A percentile compares a stretch with the other conserved stretches of the same genome.
These are phyloP conservation scores for Amborella trichopoda DNA, from an alignment of 164 flowering plant genomes.

Conservation along the genomic window DNA sequence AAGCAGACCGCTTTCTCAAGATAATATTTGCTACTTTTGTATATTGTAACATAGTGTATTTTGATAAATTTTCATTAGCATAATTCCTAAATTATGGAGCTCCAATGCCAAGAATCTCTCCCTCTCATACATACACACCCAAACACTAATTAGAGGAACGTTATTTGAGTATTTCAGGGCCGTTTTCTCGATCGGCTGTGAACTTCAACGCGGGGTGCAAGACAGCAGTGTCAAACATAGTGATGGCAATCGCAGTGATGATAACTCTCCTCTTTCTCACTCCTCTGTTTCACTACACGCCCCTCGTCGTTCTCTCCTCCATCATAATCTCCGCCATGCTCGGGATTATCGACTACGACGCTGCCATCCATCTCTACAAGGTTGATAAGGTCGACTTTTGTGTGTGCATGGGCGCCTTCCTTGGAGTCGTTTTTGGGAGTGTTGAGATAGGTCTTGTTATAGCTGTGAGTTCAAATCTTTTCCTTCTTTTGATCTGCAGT, in stretches of 20 bases:
- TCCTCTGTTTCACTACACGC: conserved; percentile 72
- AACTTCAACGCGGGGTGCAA: conserved; percentile 80
- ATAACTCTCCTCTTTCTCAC: conserved; percentile 50
- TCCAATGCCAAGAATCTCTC: too few relatives aligned
- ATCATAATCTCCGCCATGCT: conserved; percentile 65
- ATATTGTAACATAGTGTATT: too few relatives aligned
- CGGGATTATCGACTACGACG: conserved; percentile 56
- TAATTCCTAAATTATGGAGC: too few relatives aligned
- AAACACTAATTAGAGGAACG: too few relatives aligned
- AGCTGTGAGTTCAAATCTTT: conserved; percentile 28
- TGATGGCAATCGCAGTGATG: conserved; percentile 65
- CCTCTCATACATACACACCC: too few relatives aligned
- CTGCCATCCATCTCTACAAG: conserved; percentile 49
- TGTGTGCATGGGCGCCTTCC: conserved; percentile 41
- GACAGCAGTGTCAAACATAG: conserved; percentile 65
- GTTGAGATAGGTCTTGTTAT: conserved; percentile 46
- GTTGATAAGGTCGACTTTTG: conserved; percentile 61
- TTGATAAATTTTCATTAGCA: too few relatives aligned
- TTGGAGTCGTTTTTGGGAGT: conserved; percentile 55
- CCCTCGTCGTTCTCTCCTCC: conserved; percentile 58
- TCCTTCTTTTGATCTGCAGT: too few relatives aligned
- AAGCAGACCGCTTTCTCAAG: too few relatives aligned
- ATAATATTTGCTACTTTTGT: too few relatives aligned
- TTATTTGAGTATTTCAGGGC: conserved; percentile 26
- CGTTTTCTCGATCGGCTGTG: conserved; percentile 68